A percentile compares a stretch with the other conserved stretches of the same genome.
phyloP scores from a whole-genome alignment of 495 filamentous ascomycete genomes.

The Mytilinidion resinicola region DNA sequence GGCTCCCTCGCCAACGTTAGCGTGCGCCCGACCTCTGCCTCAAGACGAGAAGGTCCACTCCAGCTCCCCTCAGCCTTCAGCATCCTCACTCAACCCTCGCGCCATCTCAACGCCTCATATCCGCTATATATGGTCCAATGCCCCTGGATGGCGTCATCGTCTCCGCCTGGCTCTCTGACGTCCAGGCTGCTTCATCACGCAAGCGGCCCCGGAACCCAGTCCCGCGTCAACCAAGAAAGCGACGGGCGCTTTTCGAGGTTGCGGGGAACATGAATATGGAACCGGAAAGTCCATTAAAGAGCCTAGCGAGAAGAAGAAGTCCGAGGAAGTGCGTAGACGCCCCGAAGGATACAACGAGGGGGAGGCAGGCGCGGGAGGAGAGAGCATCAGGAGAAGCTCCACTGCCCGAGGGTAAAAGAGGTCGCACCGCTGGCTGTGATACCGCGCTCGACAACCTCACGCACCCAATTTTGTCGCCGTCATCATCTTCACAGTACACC shows the following conservation, averaged over 20 bases:
- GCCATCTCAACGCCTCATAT: constrained; percentile 1
- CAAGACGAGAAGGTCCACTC: too few relatives aligned
- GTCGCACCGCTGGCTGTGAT: constrained; percentile 2
- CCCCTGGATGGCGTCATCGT: constrained; percentile 7
- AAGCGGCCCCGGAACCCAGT: background rate
- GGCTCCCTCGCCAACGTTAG: too few relatives aligned
- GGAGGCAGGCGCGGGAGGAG: too few relatives aligned
- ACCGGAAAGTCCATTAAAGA: too few relatives aligned
- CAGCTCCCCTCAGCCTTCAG: too few relatives aligned
- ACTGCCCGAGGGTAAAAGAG: constrained; percentile 2
- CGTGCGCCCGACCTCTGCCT: too few relatives aligned
- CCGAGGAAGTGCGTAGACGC: too few relatives aligned
- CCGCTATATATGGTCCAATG: constrained; percentile 2
- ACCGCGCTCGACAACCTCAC: constrained; percentile 1
- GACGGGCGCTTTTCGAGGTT: constrained; percentile 5
- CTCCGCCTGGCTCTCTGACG: constrained; percentile 5
- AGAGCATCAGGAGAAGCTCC: background rate
- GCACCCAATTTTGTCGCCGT: constrained; percentile 6
- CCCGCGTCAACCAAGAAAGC: constrained; percentile 3
- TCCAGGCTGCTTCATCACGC: background rate
- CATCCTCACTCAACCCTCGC: background rate
- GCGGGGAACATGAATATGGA: too few relatives aligned
- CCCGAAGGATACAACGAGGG: too few relatives aligned
- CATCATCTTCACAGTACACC: constrained; percentile 5
- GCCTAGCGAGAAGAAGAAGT: too few relatives aligned